Conservation (phyloP, 306 rosid species). For the Cucurbita pepo region DNA sequence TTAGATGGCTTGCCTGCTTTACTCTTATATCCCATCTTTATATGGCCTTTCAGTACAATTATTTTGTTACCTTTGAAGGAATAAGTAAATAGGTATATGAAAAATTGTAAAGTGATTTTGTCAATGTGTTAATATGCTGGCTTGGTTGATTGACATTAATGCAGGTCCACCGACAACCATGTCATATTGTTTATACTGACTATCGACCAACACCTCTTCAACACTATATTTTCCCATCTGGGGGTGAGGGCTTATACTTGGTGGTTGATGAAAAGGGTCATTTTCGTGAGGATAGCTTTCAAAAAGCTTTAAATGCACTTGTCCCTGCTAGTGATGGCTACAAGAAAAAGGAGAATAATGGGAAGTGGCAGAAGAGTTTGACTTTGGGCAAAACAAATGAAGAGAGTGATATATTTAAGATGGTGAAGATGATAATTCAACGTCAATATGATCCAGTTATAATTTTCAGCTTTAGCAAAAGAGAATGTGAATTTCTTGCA, state of each 20-base stretch:
- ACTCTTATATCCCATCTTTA: not conserved
- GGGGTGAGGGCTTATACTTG: conserved; percentile 70
- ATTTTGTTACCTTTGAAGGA: not conserved
- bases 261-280: conserved; percentile 83
- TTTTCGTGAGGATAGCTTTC: conserved; percentile 80
- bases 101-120: not conserved
- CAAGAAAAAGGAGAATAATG: conserved; percentile 46
- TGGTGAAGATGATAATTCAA: conserved; percentile 94
- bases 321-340: conserved; percentile 40
- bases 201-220: conserved; percentile 96
- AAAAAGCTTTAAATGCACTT: conserved; percentile 64
- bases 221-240: conserved; percentile 82
- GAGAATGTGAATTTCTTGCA: conserved; percentile 87
- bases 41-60: not conserved
- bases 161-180: conserved; percentile 87
- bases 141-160: conserved; percentile 18
- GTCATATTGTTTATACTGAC: conserved; percentile 90
- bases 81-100: not conserved
- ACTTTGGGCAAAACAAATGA: conserved; percentile 44
- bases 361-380: conserved; percentile 67
- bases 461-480: conserved; percentile 92
- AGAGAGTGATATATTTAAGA: conserved; percentile 87
- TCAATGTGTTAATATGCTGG: not conserved
- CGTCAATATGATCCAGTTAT: conserved; percentile 93
- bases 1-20: not conserved